Evolutionary conservation across 768 basidiomycete genomes (phyloP), one percentile per base, ranked within the genome.

Genomic region (Hebeloma cylindrosporum): DNA sequence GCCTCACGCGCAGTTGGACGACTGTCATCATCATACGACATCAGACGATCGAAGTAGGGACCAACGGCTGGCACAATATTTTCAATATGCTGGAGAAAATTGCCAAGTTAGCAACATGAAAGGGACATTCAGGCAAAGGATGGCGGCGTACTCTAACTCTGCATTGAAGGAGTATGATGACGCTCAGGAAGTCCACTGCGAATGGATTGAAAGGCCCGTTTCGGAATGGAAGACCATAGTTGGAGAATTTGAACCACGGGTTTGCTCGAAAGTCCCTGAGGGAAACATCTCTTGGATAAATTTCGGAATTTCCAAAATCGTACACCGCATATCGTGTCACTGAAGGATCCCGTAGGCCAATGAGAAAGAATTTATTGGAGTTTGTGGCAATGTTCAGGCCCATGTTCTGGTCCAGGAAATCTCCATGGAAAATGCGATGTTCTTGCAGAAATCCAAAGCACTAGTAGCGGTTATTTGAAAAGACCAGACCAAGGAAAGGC

Each of bases 361-460:
- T 25, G n/a, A 10, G 30, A 16, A 39, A 25, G 17, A 2, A 7
- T 13, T 16, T 32, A 26, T 27, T 20, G 7, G 7, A 26, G 13
- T 35, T 5, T n/a, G 16, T 36, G 6, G 50, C 16, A 6, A 51
- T 33, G n/a, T 54, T 55, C 10, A 49, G 42, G 3, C 53, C 50
- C 6, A 29, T 45, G 34, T 51, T 55, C 30, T 45, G 42, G n/a
- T 37, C 32, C 13, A 51, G 36, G 20, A 48, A 45, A 23, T 55
- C 53, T 4, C 28, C 9, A 27, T 55, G 53, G 3, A 40, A 42
- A 37, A 55, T 52, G 20, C 47, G 46, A 27, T 48, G 40, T 29
- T 49, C 50, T 23, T 55, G 53, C 20, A 55, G 27, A 31, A 51
- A 55, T 18, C 45, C 53, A 16, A 51, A 39, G 3, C 21, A 18